A percentile compares a stretch with the other conserved stretches of the same genome.
Conservation (phyloP, 2,329 filamentous ascomycete species). For the Fusarium sp. region DNA sequence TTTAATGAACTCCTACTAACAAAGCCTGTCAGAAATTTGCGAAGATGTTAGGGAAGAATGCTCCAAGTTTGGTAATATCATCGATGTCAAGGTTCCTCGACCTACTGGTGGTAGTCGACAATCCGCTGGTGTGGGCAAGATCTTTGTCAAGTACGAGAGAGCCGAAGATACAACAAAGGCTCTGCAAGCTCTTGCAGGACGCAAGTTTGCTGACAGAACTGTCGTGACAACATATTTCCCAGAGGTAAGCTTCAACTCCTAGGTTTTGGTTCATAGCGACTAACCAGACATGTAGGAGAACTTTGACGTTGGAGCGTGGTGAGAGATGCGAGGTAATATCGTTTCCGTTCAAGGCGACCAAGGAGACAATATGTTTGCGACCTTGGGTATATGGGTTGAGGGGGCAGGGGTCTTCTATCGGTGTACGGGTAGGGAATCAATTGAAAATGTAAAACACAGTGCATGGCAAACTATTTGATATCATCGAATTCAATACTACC, state of each 20-base stretch:
- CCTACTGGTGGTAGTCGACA: constrained; percentile 85
- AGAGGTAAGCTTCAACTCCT: constrained; percentile 67
- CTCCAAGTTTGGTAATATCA: constrained; percentile 83
- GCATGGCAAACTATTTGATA: constrained; percentile 31
- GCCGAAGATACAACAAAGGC: constrained; percentile 83
- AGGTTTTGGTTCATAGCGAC: constrained; percentile 6
- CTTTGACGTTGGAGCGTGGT: constrained; percentile 93
- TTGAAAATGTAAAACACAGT: constrained; percentile 45
- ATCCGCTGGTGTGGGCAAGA: constrained; percentile 93
- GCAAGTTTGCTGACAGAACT: constrained; percentile 95
- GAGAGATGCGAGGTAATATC: constrained; percentile 64
- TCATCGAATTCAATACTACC: constrained; percentile 16
- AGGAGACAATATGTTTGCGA: neutral
- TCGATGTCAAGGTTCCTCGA: constrained; percentile 92
- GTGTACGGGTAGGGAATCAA: constrained; percentile 35
- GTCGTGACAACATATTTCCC: constrained; percentile 97
- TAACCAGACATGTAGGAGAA: constrained; percentile 74
- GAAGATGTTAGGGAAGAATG: constrained; percentile 96
- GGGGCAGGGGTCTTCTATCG: constrained; percentile 34
- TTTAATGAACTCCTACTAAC: constrained; percentile 46
- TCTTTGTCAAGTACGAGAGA: constrained; percentile 92
- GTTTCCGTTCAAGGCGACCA: neutral
- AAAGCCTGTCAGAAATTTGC: constrained; percentile 77
- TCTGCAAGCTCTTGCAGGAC: constrained; percentile 86
- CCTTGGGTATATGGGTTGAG: constrained; percentile 33